Percentiles rank a stretch among this genome's conserved stretches.
phyloP scores from a whole-genome alignment of 441 rosid genomes.

The Omphalea diandra region DNA sequence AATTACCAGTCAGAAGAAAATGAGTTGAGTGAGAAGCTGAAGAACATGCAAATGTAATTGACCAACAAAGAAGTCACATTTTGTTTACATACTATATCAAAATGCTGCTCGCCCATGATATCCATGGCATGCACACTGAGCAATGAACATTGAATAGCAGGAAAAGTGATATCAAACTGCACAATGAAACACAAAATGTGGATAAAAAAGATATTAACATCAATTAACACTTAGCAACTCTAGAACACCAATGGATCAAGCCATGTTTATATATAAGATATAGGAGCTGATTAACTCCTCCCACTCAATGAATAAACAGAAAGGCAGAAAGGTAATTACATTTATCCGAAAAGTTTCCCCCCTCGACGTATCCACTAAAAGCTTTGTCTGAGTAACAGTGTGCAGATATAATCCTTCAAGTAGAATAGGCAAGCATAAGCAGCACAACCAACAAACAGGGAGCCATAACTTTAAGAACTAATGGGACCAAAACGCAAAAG shows the following conservation, averaged over 20 bases:
- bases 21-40: background rate
- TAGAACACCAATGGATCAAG: background rate
- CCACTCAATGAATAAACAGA: background rate
- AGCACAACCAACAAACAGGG: background rate
- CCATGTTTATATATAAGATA: background rate
- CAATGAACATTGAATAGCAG: conserved; percentile 83
- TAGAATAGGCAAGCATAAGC: background rate
- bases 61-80: background rate
- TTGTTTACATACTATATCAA: conserved; percentile 65
- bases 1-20: background rate
- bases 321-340: conserved; percentile 41
- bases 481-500: too few relatives aligned
- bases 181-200: conserved; percentile 15
- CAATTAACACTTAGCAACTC: background rate
- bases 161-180: conserved; percentile 96
- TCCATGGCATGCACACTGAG: conserved; percentile 94
- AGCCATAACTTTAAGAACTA: background rate
- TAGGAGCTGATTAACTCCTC: background rate
- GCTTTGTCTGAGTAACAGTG: conserved; percentile 81
- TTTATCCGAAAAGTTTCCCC: conserved; percentile 84
- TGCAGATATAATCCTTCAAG: conserved; percentile 73
- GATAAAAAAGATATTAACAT: background rate
- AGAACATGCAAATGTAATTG: background rate
- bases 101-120: conserved; percentile 92
- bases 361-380: conserved; percentile 84